Conservation (phyloP, 1,284 basidiomycete genomes). For the Amylostereum areolatum region DNA sequence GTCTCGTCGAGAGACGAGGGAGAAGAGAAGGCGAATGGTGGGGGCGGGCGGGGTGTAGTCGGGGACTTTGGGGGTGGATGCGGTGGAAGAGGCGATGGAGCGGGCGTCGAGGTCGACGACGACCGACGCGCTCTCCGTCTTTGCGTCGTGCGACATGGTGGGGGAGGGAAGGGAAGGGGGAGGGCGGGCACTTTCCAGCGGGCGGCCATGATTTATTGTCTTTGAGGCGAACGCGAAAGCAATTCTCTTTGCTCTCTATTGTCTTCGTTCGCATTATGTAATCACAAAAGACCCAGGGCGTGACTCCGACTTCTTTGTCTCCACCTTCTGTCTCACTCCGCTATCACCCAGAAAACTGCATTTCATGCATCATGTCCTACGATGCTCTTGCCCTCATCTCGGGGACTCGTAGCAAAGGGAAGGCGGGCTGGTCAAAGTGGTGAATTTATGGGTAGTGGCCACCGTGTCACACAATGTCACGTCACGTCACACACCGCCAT, state of each 20-base stretch:
- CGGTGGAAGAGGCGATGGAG: constrained; percentile 17
- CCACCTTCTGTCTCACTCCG: background rate
- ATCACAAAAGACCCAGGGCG: constrained; percentile 11
- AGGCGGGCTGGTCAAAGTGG: too few species aligned
- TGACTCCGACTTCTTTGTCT: background rate
- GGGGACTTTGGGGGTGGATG: constrained; percentile 15
- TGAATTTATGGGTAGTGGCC: too few species aligned
- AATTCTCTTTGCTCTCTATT: constrained; percentile 6
- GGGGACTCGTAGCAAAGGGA: too few species aligned
- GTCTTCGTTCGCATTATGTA: constrained; percentile 5
- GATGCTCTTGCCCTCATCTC: too few species aligned
- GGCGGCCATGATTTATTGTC: constrained; percentile 24
- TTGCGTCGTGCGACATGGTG: constrained; percentile 25
- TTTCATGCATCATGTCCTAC: too few species aligned
- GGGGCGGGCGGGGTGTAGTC: constrained; percentile 35
- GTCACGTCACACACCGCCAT: too few species aligned
- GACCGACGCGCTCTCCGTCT: background rate
- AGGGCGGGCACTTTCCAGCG: constrained; percentile 5
- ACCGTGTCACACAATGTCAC: too few species aligned
- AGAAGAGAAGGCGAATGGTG: constrained; percentile 59
- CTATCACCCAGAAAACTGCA: too few species aligned
- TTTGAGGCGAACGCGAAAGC: constrained; percentile 18
- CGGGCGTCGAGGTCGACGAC: constrained; percentile 27
- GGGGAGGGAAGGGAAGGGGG: constrained; percentile 15
- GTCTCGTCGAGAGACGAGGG: constrained; percentile 53